Evolutionary conservation across 176 grass and related monocot genomes (phyloP), one percentile per base, ranked within the genome.

Genomic region (sorghum (Sorghum bicolor)): DNA sequence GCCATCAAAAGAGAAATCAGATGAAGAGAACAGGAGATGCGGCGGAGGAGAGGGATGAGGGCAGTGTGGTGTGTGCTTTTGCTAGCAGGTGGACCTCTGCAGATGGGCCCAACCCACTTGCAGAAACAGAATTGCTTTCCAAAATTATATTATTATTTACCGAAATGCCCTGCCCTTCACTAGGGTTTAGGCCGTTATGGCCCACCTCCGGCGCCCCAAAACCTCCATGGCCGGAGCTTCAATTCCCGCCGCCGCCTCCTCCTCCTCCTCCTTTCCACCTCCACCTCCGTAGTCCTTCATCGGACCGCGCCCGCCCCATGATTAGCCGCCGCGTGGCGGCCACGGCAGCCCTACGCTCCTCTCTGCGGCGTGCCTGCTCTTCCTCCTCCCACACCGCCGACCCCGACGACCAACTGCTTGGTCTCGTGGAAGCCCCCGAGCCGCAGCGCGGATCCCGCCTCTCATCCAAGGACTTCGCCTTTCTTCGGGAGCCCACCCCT

Each of bases 391-490:
- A 64, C 61, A 39, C 80, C 26, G 63, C 75, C 19, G 63, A 79
- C 75, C 39, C 80, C 69, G 69, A 87, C 4, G 80, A 90, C 22
- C 31, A 2, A 17, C 64, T 80, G 1, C 57, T 75, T 63, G 84
- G 84, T 64, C 75, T 90, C 33, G 48, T 80, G 1, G 89, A 87
- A 11, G 9, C 19, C 1, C 50, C 69, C 37, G 20, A 65, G 2
- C 17, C 39, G 48, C 39, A 16, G 1, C 30, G n/a, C 62, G 17
- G 13, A 4, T 47, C 75, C 17, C 39, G 24, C 17, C 67, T 96
- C 70, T 87, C 86, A 28, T 37, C 60, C 36, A 87, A 90, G 43
- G 91, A 96, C 74, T 96, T 99, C 22, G 69, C 86, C 20, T 99
- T 99, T 82, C 67, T 96, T 25, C 82, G 74, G 43, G 83, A 92